Base-by-base conservation (phyloP, 331 rosid genomes). In the Saraca asoca region DNA sequence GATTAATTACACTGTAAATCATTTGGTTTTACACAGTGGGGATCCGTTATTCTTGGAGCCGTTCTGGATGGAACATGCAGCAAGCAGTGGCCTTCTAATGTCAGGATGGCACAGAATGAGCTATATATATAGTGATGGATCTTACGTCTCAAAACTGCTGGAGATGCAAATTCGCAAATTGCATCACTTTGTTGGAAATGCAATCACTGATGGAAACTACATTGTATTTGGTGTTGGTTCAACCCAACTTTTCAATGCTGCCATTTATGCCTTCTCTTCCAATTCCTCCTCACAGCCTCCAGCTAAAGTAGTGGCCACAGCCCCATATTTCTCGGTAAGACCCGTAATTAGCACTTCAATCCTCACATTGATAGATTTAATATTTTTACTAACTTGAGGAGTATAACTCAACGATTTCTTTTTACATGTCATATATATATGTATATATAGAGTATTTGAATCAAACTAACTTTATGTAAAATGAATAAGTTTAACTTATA, bases 41-140 rank as follows among this genome's bases (percentile, higher is more conserved):
- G 75, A 75, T 57, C 81, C 84, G 29, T 66, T 5, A 41, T 75
- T 80, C 65, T 51, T 80, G 62, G 79, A 80, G 56, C 84, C 84
- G 4, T 80, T 71, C 13, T 80, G 81, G 84, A 71, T 43, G 76
- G 12, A 60, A 31, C 70, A 76, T 55, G 72, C 81, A 56, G 71
- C 24, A 1, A 38, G 55, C 0, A 80, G 84, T 67, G 81, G 73
- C 33, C 1, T 80, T 62, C 5, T 72, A 49, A 72, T 71, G 7
- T 19, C 81, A 0, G 84, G 84, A 14, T 80, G 84, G 84, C 81
- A 80, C 34, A 51, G 84, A 37, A 70, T 80, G 84, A 58, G 84
- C 2, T 80, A 80, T 6, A 0, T 2, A 0, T 70, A 11, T 19
- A 5, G 42, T 17, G 66, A 71, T 51, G 0, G 1, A 0, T 6